A percentile compares a stretch with the other conserved stretches of the same genome.
Conservation (phyloP, 768 basidiomycete species). For the Termitomyces bulborhizus region DNA sequence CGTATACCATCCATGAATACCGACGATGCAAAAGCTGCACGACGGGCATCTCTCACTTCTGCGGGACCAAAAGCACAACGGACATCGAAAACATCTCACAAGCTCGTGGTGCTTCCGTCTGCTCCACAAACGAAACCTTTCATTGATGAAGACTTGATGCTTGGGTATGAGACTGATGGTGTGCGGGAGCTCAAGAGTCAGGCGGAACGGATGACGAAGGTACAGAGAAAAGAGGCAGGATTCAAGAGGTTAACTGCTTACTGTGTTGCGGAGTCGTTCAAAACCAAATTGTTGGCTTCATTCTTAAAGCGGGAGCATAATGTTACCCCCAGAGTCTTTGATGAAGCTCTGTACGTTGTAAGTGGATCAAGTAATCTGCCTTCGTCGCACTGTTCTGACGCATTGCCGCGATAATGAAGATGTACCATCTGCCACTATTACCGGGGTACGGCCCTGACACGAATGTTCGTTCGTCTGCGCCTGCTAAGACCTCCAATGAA, state of each 20-base stretch:
- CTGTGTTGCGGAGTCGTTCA: constrained; percentile 79
- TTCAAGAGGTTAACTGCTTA: constrained; percentile 85
- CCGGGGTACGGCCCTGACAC: constrained; percentile 86
- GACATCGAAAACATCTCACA: constrained; percentile 87
- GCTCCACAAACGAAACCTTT: constrained; percentile 83
- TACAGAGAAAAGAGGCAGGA: constrained; percentile 75
- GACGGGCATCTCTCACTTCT: constrained; percentile 34
- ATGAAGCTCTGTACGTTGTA: constrained; percentile 91
- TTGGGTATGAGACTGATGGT: constrained; percentile 64
- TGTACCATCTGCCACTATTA: constrained; percentile 87
- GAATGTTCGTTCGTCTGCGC: constrained; percentile 79
- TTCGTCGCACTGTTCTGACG: background rate
- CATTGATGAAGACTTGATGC: constrained; percentile 41
- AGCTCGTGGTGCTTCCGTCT: constrained; percentile 85
- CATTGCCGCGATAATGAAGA: constrained; percentile 33
- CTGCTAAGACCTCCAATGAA: constrained; percentile 42
- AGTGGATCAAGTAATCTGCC: constrained; percentile 23
- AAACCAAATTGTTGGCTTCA: constrained; percentile 75
- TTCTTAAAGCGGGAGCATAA: constrained; percentile 94
- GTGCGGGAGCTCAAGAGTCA: constrained; percentile 76
- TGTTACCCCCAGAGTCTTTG: constrained; percentile 78
- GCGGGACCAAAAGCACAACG: constrained; percentile 55
- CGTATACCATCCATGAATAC: constrained; percentile 23
- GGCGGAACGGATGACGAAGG: constrained; percentile 86
- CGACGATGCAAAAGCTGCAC: constrained; percentile 18